phyloP scores from a whole-genome alignment of 2,329 filamentous ascomycete genomes.

The Alternaria sp. region DNA sequence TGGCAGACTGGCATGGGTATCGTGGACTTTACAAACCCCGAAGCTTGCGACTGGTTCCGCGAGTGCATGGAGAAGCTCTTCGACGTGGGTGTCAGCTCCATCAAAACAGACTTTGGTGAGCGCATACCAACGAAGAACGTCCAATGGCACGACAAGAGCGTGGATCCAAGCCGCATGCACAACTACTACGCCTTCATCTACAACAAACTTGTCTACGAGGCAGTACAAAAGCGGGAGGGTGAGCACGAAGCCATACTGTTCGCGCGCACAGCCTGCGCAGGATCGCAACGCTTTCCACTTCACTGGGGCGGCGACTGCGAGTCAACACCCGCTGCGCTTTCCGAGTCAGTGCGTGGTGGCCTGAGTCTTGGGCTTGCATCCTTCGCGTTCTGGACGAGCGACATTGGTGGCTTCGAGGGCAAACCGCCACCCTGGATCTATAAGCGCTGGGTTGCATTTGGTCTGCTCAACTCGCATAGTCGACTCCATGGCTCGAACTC shows the following conservation, averaged over 20 bases:
- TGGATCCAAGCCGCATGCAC: conserved; percentile 73
- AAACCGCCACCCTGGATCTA: conserved; percentile 71
- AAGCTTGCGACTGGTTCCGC: conserved; percentile 69
- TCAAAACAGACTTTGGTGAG: conserved; percentile 81
- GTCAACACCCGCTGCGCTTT: conserved; percentile 74
- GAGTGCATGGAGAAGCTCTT: conserved; percentile 68
- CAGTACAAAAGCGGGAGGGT: conserved; percentile 62
- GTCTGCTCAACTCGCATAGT: conserved; percentile 72
- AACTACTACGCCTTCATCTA: conserved; percentile 79
- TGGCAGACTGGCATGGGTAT: conserved; percentile 81
- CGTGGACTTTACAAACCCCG: conserved; percentile 76
- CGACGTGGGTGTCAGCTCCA: conserved; percentile 71
- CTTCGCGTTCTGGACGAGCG: conserved; percentile 72
- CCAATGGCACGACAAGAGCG: conserved; percentile 65
- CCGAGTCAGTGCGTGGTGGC: conserved; percentile 71
- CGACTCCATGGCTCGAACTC: conserved; percentile 72
- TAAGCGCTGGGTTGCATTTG: conserved; percentile 81
- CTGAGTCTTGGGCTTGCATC: conserved; percentile 68
- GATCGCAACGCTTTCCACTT: conserved; percentile 70
- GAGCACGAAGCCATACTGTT: conserved; percentile 67
- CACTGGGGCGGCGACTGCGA: conserved; percentile 78
- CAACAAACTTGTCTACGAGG: conserved; percentile 73
- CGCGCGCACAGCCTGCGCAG: conserved; percentile 70
- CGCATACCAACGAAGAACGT: conserved; percentile 71
- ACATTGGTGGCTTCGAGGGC: conserved; percentile 76